Percentiles rank a stretch among this genome's conserved stretches.
phyloP scores from a whole-genome alignment of 2,329 filamentous ascomycete genomes.

The Botryotinia calthae region DNA sequence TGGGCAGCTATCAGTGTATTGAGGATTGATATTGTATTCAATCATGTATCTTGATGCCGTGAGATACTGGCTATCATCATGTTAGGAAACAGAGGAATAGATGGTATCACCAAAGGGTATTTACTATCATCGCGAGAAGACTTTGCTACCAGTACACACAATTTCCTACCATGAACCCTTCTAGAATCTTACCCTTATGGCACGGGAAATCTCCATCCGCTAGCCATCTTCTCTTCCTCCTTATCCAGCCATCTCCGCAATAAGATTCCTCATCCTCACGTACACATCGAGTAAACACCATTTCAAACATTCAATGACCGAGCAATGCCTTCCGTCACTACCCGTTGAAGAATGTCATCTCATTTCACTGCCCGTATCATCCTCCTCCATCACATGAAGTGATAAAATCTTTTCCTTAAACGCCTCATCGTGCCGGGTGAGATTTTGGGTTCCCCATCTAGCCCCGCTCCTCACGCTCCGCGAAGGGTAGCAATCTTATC shows the following conservation, averaged over 20 bases:
- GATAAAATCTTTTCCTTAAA: not conserved
- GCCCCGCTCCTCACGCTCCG: not conserved
- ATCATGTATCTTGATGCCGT: not conserved
- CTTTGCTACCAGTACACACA: not conserved
- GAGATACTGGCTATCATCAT: not conserved
- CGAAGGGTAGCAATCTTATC: conserved; percentile 1
- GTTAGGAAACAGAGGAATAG: not conserved
- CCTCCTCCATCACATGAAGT: not conserved
- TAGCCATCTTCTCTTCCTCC: not conserved
- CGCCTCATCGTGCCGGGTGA: not conserved
- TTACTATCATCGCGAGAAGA: not conserved
- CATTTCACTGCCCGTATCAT: not conserved
- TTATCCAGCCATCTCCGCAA: not conserved
- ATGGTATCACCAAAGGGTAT: no score
- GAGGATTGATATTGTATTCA: not conserved
- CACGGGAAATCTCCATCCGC: not conserved
- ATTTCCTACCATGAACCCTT: not conserved
- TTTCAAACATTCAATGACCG: not conserved
- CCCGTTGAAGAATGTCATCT: not conserved
- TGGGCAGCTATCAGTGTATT: not conserved
- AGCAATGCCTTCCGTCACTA: not conserved
- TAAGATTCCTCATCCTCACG: not conserved
- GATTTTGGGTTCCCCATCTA: not conserved
- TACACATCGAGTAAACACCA: not conserved
- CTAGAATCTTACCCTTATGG: not conserved